Evolutionary conservation across 2,329 filamentous ascomycete species (phyloP).

Genomic region (Xylaria multiplex): DNA sequence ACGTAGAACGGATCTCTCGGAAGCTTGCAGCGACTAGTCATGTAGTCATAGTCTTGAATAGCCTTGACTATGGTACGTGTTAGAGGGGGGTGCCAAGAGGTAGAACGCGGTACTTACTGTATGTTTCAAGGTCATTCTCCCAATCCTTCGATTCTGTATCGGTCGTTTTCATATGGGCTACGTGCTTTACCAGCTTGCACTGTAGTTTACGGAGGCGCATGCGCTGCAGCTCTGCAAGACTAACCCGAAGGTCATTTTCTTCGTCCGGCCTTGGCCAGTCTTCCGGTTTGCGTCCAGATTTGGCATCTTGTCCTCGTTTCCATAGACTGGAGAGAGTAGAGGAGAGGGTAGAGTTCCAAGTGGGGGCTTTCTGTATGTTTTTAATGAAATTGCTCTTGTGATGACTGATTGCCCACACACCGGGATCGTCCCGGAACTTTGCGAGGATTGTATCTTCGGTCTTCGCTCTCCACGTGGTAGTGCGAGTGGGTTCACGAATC

Average conservation of each 20-base stretch:
- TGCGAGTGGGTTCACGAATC: background rate
- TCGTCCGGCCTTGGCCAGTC: background rate
- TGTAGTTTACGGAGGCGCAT: conserved; percentile 13
- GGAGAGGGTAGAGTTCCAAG: background rate
- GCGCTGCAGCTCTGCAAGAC: conserved; percentile 9
- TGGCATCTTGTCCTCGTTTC: background rate
- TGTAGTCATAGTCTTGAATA: conserved; percentile 12
- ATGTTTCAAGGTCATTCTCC: conserved; percentile 12
- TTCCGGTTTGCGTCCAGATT: background rate
- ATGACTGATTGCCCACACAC: background rate
- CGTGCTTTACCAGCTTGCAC: conserved; percentile 4
- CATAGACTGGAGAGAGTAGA: background rate
- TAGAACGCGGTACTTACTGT: background rate
- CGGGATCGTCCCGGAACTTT: background rate
- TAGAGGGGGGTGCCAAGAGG: background rate
- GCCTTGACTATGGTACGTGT: conserved; percentile 3
- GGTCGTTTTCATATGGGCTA: background rate
- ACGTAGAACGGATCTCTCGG: conserved; percentile 15
- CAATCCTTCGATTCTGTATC: background rate
- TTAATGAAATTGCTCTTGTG: background rate
- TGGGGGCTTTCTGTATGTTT: background rate
- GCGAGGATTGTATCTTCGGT: background rate
- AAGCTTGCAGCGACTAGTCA: conserved; percentile 11
- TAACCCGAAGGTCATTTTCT: conserved; percentile 4
- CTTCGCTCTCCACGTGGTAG: background rate